Evolutionary conservation across 75 land plant genomes (phyloP).

Genomic region (Larix kaempferi): DNA sequence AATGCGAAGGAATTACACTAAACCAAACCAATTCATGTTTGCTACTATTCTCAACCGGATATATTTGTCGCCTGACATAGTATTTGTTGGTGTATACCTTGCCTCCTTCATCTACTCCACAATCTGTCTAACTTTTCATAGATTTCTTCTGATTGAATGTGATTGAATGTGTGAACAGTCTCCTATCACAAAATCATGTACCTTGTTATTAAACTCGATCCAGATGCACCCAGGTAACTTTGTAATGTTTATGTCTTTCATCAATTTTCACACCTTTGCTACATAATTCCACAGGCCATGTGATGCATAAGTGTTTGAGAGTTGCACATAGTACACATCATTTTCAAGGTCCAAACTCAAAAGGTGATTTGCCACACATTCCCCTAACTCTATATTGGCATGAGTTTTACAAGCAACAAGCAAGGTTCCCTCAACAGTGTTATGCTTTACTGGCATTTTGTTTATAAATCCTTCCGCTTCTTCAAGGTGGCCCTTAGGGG

Average conservation of each 20-base stretch:
- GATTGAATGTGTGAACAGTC: constrained; percentile 9
- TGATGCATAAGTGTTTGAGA: constrained; percentile 17
- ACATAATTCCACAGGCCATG: constrained; percentile 13
- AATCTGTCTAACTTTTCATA: neutral
- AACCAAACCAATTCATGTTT: constrained; percentile 26
- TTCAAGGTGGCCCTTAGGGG: constrained; percentile 8
- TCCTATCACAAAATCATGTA: constrained; percentile 19
- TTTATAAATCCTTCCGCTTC: constrained; percentile 10
- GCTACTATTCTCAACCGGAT: constrained; percentile 14
- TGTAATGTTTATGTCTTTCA: constrained; percentile 13
- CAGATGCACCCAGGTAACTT: constrained; percentile 17
- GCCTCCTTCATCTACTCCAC: neutral
- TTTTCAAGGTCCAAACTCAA: constrained; percentile 14
- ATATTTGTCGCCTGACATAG: no score
- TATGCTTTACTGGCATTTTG: constrained; percentile 13
- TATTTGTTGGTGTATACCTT: neutral
- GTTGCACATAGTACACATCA: constrained; percentile 11
- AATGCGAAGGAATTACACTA: constrained; percentile 20
- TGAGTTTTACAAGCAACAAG: constrained; percentile 22
- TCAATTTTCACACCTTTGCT: constrained; percentile 4
- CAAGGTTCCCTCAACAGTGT: constrained; percentile 12
- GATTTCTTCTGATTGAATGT: constrained; percentile 5
- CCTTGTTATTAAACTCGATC: constrained; percentile 16
- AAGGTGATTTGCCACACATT: constrained; percentile 13
- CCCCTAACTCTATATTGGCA: constrained; percentile 13